Percentiles rank a stretch among this genome's conserved stretches.
These are phyloP conservation scores for Nemania sp. DNA, from an alignment of 2,329 filamentous ascomycete genomes.

Conservation along the genomic window DNA sequence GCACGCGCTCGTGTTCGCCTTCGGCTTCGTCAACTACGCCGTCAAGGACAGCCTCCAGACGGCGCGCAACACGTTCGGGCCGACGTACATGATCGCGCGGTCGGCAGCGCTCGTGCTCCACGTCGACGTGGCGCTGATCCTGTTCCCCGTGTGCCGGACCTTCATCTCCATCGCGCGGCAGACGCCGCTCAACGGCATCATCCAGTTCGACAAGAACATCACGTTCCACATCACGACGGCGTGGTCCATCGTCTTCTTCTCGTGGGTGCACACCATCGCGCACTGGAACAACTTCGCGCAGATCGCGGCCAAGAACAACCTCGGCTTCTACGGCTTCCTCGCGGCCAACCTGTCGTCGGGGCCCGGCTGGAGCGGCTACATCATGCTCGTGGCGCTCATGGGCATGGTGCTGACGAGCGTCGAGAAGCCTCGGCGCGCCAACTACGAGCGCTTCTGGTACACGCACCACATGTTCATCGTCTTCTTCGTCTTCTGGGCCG, in stretches of 20 bases:
- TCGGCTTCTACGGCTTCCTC: slow-evolving; percentile 78
- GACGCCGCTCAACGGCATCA: slow-evolving; percentile 82
- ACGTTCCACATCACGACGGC: slow-evolving; percentile 84
- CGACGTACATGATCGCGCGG: slow-evolving; percentile 77
- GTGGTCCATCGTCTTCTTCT: slow-evolving; percentile 88
- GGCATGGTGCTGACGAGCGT: slow-evolving; percentile 78
- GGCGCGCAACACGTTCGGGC: slow-evolving; percentile 70
- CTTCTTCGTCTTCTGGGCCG: slow-evolving; percentile 91
- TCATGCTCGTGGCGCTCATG: slow-evolving; percentile 80
- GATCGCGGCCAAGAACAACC: slow-evolving; percentile 73
- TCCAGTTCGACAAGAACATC: slow-evolving; percentile 89
- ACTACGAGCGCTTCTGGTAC: slow-evolving; percentile 91
- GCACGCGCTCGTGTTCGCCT: slow-evolving; percentile 77
- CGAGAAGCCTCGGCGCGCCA: slow-evolving; percentile 76
- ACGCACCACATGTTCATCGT: slow-evolving; percentile 86
- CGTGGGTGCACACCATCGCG: slow-evolving; percentile 82
- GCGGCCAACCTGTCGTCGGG: slow-evolving; percentile 78
- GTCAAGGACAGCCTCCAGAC: slow-evolving; percentile 74
- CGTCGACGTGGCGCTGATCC: slow-evolving; percentile 77
- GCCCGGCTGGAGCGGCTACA: slow-evolving; percentile 83
- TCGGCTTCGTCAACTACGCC: slow-evolving; percentile 79
- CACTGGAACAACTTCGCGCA: slow-evolving; percentile 88
- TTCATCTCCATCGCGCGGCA: slow-evolving; percentile 80
- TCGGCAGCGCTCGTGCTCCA: slow-evolving; percentile 77
- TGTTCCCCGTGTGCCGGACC: slow-evolving; percentile 82